Evolutionary conservation across 2,329 filamentous ascomycete genomes (phyloP).

Genomic region (Eutypa lata): DNA sequence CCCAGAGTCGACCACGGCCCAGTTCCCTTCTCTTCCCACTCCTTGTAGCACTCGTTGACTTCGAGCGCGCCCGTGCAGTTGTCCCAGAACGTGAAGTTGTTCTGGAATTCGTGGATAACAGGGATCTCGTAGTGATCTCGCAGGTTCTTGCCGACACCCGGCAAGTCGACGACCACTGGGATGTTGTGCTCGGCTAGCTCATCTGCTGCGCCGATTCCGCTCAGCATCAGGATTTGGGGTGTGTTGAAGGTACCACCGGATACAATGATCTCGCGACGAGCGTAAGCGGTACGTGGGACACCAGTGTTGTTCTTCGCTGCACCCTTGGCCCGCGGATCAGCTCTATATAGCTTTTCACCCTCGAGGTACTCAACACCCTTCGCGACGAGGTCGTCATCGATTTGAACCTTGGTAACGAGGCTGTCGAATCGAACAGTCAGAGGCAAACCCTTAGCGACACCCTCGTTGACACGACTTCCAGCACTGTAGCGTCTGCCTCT

Average conservation of each 20-base stretch:
- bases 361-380: neutral
- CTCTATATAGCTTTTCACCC: neutral
- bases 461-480: conserved; percentile 3
- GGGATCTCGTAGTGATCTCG: conserved; percentile 52
- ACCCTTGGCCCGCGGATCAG: neutral
- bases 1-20: conserved; percentile 34
- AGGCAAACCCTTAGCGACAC: conserved; percentile 1
- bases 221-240: conserved; percentile 47
- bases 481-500: conserved; percentile 2
- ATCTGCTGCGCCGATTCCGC: conserved; percentile 38
- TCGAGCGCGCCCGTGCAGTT: conserved; percentile 31
- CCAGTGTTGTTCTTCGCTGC: conserved; percentile 3
- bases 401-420: conserved; percentile 15
- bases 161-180: conserved; percentile 46
- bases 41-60: conserved; percentile 31
- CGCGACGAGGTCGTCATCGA: conserved; percentile 1
- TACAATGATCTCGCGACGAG: conserved; percentile 43
- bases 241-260: conserved; percentile 38
- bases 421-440: conserved; percentile 19
- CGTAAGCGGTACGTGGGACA: conserved; percentile 2
- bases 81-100: conserved; percentile 33
- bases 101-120: conserved; percentile 39
- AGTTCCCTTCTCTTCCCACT: conserved; percentile 11
- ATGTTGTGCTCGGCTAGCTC: conserved; percentile 35
- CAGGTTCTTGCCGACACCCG: conserved; percentile 57